A percentile compares a stretch with the other conserved stretches of the same genome.
phyloP scores from a whole-genome alignment of 2,329 filamentous ascomycete species.

The Helicocarpus griseus region DNA sequence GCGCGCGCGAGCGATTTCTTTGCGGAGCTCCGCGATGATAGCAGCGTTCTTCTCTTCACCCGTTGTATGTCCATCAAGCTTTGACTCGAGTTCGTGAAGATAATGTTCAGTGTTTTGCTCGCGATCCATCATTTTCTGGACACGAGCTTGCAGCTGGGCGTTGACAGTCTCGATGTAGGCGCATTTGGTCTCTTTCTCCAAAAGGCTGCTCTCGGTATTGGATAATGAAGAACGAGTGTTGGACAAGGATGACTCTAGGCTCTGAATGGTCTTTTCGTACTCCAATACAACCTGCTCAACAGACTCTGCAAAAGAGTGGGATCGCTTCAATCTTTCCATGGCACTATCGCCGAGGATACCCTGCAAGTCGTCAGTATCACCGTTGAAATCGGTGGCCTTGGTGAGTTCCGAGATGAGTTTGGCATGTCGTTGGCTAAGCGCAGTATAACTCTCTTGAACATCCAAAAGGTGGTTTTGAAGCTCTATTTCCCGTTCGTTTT shows the following conservation, averaged over 20 bases:
- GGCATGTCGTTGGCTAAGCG: constrained; percentile 86
- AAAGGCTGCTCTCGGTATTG: constrained; percentile 70
- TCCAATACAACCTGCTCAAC: constrained; percentile 94
- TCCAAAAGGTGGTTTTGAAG: constrained; percentile 91
- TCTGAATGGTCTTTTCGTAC: constrained; percentile 97
- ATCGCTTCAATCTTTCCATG: constrained; percentile 81
- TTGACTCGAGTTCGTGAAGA: constrained; percentile 79
- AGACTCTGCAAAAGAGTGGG: constrained; percentile 89
- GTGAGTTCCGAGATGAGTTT: constrained; percentile 90
- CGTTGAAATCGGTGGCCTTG: constrained; percentile 60
- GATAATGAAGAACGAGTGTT: constrained; percentile 77
- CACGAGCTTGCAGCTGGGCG: constrained; percentile 71
- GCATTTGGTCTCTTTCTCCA: constrained; percentile 90
- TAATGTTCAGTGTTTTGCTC: constrained; percentile 89
- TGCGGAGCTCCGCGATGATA: constrained; percentile 76
- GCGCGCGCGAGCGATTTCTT: constrained; percentile 76
- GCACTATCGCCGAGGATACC: constrained; percentile 65
- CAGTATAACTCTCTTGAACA: constrained; percentile 85
- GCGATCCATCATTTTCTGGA: constrained; percentile 89
- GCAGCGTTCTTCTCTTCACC: constrained; percentile 88
- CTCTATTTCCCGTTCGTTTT: constrained; percentile 76
- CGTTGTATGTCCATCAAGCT: constrained; percentile 79
- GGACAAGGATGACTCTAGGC: constrained; percentile 80
- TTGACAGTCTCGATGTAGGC: constrained; percentile 91
- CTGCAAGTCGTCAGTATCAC: constrained; percentile 32